These are phyloP conservation scores for Canariomyces notabilis DNA, from an alignment of 2,329 filamentous ascomycete species.

Conservation along the genomic window DNA sequence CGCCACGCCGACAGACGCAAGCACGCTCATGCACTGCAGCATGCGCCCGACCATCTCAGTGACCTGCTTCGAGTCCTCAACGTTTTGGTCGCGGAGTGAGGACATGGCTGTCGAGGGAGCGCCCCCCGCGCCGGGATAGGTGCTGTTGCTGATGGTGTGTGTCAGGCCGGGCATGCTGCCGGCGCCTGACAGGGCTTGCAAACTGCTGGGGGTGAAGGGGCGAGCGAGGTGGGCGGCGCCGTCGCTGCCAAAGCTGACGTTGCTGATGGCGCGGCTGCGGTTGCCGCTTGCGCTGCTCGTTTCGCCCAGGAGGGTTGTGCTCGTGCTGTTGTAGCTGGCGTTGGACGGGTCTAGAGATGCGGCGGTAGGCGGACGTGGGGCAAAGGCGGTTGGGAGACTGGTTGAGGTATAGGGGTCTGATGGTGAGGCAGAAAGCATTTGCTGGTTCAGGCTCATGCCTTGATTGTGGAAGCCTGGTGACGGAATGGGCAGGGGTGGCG, in stretches of 20 bases:
- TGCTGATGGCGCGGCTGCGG: conserved; percentile 78
- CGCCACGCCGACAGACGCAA: conserved; percentile 59
- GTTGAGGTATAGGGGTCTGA: conserved; percentile 34
- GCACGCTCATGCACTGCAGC: conserved; percentile 91
- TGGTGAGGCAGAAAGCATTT: conserved; percentile 46
- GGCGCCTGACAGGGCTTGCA: conserved; percentile 29
- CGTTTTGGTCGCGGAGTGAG: conserved; percentile 50
- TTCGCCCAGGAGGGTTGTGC: conserved; percentile 72
- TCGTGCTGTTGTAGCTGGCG: conserved; percentile 75
- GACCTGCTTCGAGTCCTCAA: conserved; percentile 69
- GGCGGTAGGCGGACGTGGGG: conserved; percentile 62
- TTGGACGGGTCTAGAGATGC: conserved; percentile 68
- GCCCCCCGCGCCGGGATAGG: conserved; percentile 25
- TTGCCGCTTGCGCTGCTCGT: conserved; percentile 47
- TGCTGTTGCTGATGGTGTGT: conserved; percentile 8
- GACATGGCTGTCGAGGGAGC: conserved; percentile 23
- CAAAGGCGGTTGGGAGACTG: conserved; percentile 32
- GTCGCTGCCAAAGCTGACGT: conserved; percentile 64
- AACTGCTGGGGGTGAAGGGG: conserved; percentile 47
- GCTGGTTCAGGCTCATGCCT: conserved; percentile 27
- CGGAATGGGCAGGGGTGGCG: conserved; percentile 43
- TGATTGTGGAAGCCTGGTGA: conserved; percentile 29
- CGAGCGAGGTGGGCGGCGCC: conserved; percentile 29
- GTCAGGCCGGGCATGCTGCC: conserved; percentile 5
- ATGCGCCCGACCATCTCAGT: conserved; percentile 93